Conservation (phyloP, 805 yeast species). For the Ogataea populi-albae region DNA sequence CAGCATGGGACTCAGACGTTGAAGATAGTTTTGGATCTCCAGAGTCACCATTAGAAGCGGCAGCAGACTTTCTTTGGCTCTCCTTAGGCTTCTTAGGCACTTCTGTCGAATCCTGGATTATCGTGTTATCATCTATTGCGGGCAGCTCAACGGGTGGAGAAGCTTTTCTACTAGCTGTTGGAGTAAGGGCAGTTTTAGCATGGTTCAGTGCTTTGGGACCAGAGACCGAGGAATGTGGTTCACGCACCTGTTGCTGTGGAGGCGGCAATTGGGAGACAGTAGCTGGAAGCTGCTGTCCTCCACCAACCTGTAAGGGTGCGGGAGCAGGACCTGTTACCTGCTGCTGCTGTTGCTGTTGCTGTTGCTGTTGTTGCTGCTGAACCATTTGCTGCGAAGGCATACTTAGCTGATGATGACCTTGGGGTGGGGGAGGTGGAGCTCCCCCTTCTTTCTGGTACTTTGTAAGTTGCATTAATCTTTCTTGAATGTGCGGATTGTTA, state of each 20-base stretch:
- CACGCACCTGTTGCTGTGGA: slow-evolving; percentile 18
- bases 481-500: slow-evolving; percentile 88
- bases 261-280: slow-evolving; percentile 25
- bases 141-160: slow-evolving; percentile 1
- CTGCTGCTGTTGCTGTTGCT: slow-evolving; percentile 32
- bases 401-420: slow-evolving; percentile 53
- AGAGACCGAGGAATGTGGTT: slow-evolving; percentile 4
- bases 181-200: slow-evolving; percentile 6
- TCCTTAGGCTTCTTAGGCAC: slow-evolving; percentile 1
- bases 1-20: background rate
- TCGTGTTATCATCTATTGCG: slow-evolving; percentile 1
- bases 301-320: slow-evolving; percentile 28
- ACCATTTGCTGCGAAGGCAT: slow-evolving; percentile 39
- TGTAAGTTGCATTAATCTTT: slow-evolving; percentile 81
- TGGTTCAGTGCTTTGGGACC: slow-evolving; percentile 8
- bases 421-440: slow-evolving; percentile 50
- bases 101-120: background rate
- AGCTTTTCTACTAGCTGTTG: background rate
- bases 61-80: background rate
- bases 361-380: slow-evolving; percentile 35
- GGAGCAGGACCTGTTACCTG: slow-evolving; percentile 29
- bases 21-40: background rate
- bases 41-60: background rate
- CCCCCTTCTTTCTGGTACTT: slow-evolving; percentile 70
- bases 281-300: slow-evolving; percentile 28